phyloP scores from a whole-genome alignment of 1,284 basidiomycete species.

The Pholiota adiposa region DNA sequence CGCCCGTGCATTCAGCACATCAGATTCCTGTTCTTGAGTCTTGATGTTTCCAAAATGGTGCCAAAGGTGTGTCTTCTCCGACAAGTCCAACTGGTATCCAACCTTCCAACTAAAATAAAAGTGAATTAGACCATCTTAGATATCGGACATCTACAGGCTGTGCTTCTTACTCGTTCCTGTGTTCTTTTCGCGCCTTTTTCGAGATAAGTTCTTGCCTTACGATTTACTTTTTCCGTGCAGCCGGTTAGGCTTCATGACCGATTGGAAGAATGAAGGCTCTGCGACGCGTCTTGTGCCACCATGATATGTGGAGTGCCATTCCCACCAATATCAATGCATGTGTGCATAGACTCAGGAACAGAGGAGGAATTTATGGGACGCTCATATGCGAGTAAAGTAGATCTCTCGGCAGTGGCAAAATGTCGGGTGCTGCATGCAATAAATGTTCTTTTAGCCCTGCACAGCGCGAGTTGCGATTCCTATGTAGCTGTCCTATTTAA shows the following conservation, averaged over 20 bases:
- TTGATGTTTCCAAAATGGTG: not conserved
- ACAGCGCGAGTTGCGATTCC: not conserved
- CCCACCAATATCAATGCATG: not conserved
- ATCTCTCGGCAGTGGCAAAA: conserved; percentile 1
- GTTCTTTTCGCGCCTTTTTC: not conserved
- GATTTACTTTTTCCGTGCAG: not conserved
- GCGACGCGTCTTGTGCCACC: not conserved
- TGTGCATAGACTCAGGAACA: not conserved
- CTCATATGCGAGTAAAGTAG: not conserved
- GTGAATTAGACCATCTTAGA: not conserved
- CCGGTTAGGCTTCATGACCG: not conserved
- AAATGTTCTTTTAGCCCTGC: not conserved
- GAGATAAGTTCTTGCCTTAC: not conserved
- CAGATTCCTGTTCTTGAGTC: not conserved
- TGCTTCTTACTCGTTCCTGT: not conserved
- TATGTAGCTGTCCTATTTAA: not conserved
- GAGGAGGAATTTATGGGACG: not conserved
- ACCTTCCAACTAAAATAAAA: too few relatives aligned
- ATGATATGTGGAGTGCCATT: not conserved
- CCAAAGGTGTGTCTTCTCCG: not conserved
- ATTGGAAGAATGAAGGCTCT: not conserved
- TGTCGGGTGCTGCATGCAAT: not conserved
- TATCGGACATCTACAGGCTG: not conserved
- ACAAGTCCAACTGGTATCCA: too few relatives aligned
- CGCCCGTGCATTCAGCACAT: not conserved